These are phyloP conservation scores for Passalora sequoiae DNA, from an alignment of 2,329 filamentous ascomycete species.

Conservation along the genomic window DNA sequence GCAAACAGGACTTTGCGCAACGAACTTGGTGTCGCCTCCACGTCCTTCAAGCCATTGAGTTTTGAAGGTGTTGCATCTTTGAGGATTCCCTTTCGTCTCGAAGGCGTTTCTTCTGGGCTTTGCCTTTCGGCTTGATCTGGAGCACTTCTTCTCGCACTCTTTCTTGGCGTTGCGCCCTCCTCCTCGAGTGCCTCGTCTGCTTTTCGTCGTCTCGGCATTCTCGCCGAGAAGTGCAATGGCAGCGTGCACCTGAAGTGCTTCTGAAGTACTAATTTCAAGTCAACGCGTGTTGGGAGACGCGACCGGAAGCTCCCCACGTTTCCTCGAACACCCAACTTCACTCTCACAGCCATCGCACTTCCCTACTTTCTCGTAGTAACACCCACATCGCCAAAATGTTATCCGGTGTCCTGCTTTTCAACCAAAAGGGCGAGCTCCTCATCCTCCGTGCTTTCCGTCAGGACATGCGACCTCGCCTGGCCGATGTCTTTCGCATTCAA, in stretches of 20 bases:
- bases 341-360: no score
- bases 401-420: constrained; percentile 95
- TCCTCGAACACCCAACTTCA: no score
- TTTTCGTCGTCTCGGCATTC: constrained; percentile 25
- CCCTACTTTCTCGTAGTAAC: not conserved
- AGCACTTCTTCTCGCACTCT: constrained; percentile 19
- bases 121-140: constrained; percentile 12
- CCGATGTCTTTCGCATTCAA: constrained; percentile 98
- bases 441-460: constrained; percentile 99
- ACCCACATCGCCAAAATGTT: constrained; percentile 61
- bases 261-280: no score
- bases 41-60: constrained; percentile 20
- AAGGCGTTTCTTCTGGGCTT: constrained; percentile 27
- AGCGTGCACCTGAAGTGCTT: no score
- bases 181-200: constrained; percentile 17
- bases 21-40: constrained; percentile 40
- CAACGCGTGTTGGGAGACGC: constrained; percentile 8
- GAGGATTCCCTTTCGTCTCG: constrained; percentile 32
- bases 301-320: no score
- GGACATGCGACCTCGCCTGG: constrained; percentile 93
- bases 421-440: constrained; percentile 99
- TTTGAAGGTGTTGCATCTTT: constrained; percentile 27
- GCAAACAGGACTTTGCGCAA: constrained; percentile 44
- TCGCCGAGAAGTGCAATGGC: no score
- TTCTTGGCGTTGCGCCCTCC: constrained; percentile 25